These are phyloP conservation scores for Volvox reticuliferus DNA, from an alignment of 139 green algal genomes.

Conservation along the genomic window DNA sequence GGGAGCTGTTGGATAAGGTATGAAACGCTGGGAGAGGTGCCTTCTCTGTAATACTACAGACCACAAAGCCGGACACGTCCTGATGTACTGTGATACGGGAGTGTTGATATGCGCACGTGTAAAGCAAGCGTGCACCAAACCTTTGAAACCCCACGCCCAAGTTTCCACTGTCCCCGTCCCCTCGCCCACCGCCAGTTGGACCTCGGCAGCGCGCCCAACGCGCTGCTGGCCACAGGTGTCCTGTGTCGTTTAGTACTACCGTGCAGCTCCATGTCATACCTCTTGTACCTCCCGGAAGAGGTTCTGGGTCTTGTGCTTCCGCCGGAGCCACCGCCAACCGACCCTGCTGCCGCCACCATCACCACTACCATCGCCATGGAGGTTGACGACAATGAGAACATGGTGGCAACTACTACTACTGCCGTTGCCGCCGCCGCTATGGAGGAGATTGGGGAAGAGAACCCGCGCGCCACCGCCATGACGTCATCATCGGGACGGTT, in stretches of 20 bases:
- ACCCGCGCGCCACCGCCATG: not conserved
- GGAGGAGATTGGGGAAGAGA: not conserved
- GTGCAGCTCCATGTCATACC: conserved; percentile 1
- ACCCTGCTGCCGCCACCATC: not conserved
- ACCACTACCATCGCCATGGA: not conserved
- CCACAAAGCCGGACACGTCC: too few species aligned
- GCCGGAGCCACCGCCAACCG: not conserved
- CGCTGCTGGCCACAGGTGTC: conserved; percentile 17
- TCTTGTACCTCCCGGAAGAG: conserved; percentile 33
- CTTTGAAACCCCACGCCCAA: too few species aligned
- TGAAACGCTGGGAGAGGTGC: not conserved
- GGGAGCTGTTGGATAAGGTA: conserved; percentile 30
- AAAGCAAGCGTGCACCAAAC: too few species aligned
- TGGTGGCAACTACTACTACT: not conserved
- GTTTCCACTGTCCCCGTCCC: too few species aligned
- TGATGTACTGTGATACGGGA: too few species aligned
- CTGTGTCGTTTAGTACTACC: conserved; percentile 37
- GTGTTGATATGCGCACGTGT: too few species aligned
- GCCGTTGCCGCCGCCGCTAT: not conserved
- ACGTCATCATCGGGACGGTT: not conserved
- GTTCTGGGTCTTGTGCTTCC: not conserved
- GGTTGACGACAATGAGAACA: not conserved
- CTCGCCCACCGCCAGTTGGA: not conserved
- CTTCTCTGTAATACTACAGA: too few species aligned
- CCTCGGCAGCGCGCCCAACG: conserved; percentile 8